These are phyloP conservation scores for Rhodomyrtus tomentosa DNA, from an alignment of 345 rosid genomes.

Conservation along the genomic window DNA sequence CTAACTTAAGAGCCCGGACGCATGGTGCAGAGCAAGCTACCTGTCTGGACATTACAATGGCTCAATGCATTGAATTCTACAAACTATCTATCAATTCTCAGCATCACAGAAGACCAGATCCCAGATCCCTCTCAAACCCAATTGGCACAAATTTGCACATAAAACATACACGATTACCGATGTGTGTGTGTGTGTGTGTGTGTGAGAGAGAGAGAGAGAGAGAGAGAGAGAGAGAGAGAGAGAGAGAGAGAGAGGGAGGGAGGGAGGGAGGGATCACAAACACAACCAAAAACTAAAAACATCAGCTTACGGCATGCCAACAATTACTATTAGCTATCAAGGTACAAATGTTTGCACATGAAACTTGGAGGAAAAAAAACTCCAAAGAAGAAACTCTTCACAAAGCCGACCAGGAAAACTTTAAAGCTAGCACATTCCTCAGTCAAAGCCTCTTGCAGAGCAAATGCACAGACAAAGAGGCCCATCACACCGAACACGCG, in stretches of 20 bases:
- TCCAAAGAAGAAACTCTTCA: not conserved
- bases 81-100: not conserved
- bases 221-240: not conserved
- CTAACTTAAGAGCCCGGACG: not conserved
- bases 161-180: not conserved
- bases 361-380: not conserved
- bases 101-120: not conserved
- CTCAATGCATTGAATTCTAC: not conserved
- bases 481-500: slow-evolving; percentile 72
- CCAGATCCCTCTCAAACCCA: not conserved
- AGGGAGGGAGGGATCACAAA: too few species aligned
- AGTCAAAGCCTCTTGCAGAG: slow-evolving; percentile 58
- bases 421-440: slow-evolving; percentile 12
- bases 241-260: too few species aligned
- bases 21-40: not conserved
- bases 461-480: slow-evolving; percentile 29
- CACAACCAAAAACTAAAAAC: not conserved
- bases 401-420: not conserved
- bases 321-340: not conserved
- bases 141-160: not conserved
- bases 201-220: too few species aligned
- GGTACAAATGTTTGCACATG: not conserved
- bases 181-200: not conserved
- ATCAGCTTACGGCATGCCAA: not conserved
- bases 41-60: not conserved